These are phyloP conservation scores for Pyrrhoderma noxium DNA, from an alignment of 1,284 basidiomycete genomes.

Conservation along the genomic window DNA sequence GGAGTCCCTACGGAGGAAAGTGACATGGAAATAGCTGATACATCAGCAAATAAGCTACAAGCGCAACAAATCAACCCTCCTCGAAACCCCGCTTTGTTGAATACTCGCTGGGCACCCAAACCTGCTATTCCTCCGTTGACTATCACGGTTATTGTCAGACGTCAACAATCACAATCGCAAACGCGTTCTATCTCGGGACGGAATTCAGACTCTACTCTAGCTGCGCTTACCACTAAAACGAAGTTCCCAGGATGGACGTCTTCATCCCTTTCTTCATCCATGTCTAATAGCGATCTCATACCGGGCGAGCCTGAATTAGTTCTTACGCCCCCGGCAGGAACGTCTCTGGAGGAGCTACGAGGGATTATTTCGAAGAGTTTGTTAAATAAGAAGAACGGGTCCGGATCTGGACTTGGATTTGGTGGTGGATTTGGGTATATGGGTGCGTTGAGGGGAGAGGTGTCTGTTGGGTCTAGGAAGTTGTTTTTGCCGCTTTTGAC, in stretches of 20 bases:
- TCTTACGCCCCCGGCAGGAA: slow-evolving; percentile 6
- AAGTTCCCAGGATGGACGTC: no score
- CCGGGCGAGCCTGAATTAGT: background rate
- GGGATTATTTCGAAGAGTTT: no score
- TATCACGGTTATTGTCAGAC: slow-evolving; percentile 10
- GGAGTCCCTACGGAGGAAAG: no score
- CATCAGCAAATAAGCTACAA: no score
- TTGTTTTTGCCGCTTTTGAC: slow-evolving; percentile 10
- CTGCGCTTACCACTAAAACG: no score
- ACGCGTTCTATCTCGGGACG: no score
- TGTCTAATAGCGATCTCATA: background rate
- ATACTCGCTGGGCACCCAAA: slow-evolving; percentile 7
- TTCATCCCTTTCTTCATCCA: background rate
- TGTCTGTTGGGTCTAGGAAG: slow-evolving; percentile 1
- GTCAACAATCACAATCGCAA: background rate
- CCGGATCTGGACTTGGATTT: slow-evolving; percentile 1
- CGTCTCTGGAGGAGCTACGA: slow-evolving; percentile 6
- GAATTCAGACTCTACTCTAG: no score
- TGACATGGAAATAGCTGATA: no score
- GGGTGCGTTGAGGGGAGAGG: slow-evolving; percentile 7
- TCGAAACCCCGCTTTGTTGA: slow-evolving; percentile 10
- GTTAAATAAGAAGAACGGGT: no score
- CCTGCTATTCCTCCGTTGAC: slow-evolving; percentile 4
- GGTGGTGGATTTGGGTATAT: no score
- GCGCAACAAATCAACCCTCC: no score